Evolutionary conservation across 176 grass and related monocot species (phyloP), one percentile per base, ranked within the genome.

Genomic region (Rhynchospora breviuscula): DNA sequence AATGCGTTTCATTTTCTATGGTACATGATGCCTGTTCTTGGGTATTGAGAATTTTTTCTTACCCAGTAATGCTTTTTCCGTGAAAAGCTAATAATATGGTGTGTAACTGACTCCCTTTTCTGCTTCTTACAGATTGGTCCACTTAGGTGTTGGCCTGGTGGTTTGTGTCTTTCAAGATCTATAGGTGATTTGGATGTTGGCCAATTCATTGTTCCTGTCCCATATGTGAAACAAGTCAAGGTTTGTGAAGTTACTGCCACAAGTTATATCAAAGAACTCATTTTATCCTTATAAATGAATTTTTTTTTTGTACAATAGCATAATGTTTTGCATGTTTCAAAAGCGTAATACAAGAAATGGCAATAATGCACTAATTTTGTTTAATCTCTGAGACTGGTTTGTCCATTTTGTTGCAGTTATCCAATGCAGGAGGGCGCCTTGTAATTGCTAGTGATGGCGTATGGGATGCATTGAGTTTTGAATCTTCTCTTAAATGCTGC

Each of bases 151-250:
- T 99, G 96, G 93, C 96, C 96, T 83, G 93, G 96, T 89, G 96
- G 93, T 46, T 89, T 99, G 90, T 99, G 96, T 63, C 71, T 99
- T 84, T 99, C 96, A 77, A 93, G 96, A 92, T 99, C 96, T 53
- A 93, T 99, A n/a, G 96, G 91, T 74, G 96, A 99, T 87, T 81
- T 88, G 46, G 91, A 99, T 85, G 93, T 95, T 85, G 96, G 96
- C 85, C 93, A 95, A 93, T 99, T 85, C 54, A 95, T 99, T 84
- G 88, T 99, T 67, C 85, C 96, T 72, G 83, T 99, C 92, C 93
- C 96, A 64, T 89, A 95, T 88, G 93, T 99, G 78, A 99, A 99
- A 78, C 96, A 99, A 99, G 89, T 95, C 79, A 99, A 96, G 96
- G 96, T 99, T 60, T 87, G 91, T 68, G 44, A 84, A 84, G 17